Evolutionary conservation across 768 basidiomycete species (phyloP), one percentile per base, ranked within the genome.

Genomic region (Russula griseocarnosa): DNA sequence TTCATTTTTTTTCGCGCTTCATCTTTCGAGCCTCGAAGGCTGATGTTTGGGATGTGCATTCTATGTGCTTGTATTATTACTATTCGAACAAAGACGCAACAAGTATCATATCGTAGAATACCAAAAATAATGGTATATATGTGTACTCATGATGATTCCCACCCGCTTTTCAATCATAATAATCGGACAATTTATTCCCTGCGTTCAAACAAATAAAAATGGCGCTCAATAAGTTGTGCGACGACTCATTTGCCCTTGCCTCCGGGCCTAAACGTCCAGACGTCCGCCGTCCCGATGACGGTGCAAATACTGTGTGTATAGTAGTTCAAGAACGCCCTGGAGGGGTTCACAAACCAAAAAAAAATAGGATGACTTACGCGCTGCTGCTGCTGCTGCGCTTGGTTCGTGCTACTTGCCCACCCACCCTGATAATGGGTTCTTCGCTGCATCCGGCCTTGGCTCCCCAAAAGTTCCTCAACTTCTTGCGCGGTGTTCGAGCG

Each of bases 401-500:
- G 58, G 24, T 46, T 53, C 55, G 42, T 24, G 56, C 34, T 40
- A 38, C n/a, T n/a, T n/a, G 30, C 63, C 63, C 65, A 65, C 36
- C 56, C 62, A 20, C 58, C 62, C 16, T 56, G 59, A 20, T 61
- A 56, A 49, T 26, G 51, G 18, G 30, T 10, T 54, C 28, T 57
- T 34, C 64, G 59, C 24, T 36, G 63, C 24, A 44, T 28, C 24
- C 46, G 70, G 5, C 62, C 62, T 54, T 58, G 64, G 53, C 63
- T 63, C 2, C 80, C 74, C 42, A 90, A 77, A 64, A 89, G 71
- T 65, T 82, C 81, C 70, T 91, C 88, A n/a, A 90, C 86, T 70
- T 90, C 89, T 55, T 84, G 82, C 1, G 82, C 80, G 71, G 87
- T 89, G 59, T 84, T 83, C 36, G 88, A 61, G n/a, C 55, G 64